Percentiles rank a stretch among this genome's conserved stretches.
phyloP scores from a whole-genome alignment of 805 yeast species.

The Yarrowia yakushimensis region DNA sequence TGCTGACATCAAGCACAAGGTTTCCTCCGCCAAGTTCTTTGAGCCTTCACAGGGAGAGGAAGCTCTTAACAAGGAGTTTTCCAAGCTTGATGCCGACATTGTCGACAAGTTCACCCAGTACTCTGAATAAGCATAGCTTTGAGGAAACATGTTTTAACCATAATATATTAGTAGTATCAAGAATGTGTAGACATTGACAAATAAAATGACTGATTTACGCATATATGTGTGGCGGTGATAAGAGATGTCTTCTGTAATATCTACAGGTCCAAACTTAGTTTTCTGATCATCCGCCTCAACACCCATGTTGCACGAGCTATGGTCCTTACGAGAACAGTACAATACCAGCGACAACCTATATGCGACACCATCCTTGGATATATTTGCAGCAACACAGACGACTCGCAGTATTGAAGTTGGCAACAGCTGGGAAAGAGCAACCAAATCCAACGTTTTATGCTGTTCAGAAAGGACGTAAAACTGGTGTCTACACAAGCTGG shows the following conservation, averaged over 20 bases:
- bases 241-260: too few relatives aligned
- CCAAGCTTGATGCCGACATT: constrained; percentile 66
- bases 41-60: constrained; percentile 91
- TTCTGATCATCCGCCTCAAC: background rate
- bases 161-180: constrained; percentile 3
- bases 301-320: too few relatives aligned
- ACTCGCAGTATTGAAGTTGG: background rate
- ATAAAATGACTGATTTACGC: too few relatives aligned
- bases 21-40: constrained; percentile 90
- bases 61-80: constrained; percentile 72
- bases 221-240: too few relatives aligned
- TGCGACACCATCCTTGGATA: background rate
- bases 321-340: too few relatives aligned
- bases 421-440: background rate
- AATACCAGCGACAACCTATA: background rate
- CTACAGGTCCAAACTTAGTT: background rate
- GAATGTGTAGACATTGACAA: too few relatives aligned
- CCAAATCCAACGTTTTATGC: background rate
- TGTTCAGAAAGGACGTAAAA: background rate
- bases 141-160: background rate
- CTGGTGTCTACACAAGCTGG: background rate
- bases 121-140: constrained; percentile 6
- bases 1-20: constrained; percentile 85
- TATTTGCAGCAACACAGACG: background rate
- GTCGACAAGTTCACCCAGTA: constrained; percentile 75